A percentile compares a stretch with the other conserved stretches of the same genome.
phyloP scores from a whole-genome alignment of 2,329 filamentous ascomycete genomes.

The Botrytis paeoniae region DNA sequence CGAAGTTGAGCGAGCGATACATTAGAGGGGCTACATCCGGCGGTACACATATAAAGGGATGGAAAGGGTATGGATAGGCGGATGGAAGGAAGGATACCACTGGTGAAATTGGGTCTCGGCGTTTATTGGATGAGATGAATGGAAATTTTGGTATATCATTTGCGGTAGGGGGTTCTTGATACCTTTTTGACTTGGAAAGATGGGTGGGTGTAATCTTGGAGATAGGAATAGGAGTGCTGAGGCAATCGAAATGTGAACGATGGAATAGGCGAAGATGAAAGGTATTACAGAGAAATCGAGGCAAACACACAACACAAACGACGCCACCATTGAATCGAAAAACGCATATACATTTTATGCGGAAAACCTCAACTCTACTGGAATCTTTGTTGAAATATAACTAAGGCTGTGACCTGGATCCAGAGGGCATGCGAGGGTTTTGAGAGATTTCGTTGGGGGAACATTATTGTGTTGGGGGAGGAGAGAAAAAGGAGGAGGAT shows the following conservation, averaged over 20 bases:
- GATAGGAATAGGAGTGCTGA: background rate
- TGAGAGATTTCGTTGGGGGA: background rate
- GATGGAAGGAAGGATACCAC: background rate
- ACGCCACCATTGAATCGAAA: background rate
- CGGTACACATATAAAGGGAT: slow-evolving; percentile 1
- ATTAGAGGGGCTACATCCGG: slow-evolving; percentile 3
- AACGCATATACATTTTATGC: background rate
- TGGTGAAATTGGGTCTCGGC: background rate
- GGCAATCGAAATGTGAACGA: background rate
- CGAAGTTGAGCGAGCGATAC: background rate
- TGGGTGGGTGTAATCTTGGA: background rate
- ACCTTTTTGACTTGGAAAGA: background rate
- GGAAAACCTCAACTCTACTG: slow-evolving; percentile 6
- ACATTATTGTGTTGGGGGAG: background rate
- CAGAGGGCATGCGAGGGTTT: slow-evolving; percentile 5
- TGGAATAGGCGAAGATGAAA: background rate
- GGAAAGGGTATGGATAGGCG: background rate
- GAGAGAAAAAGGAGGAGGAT: too few relatives aligned
- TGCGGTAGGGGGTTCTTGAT: background rate
- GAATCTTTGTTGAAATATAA: background rate
- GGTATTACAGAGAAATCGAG: background rate
- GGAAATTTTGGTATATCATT: background rate
- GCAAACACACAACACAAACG: background rate
- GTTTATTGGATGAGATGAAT: slow-evolving; percentile 6
- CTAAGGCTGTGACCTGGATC: slow-evolving; percentile 13